Evolutionary conservation across 441 rosid species (phyloP).

Genomic region (Pelargonium citronellum): DNA sequence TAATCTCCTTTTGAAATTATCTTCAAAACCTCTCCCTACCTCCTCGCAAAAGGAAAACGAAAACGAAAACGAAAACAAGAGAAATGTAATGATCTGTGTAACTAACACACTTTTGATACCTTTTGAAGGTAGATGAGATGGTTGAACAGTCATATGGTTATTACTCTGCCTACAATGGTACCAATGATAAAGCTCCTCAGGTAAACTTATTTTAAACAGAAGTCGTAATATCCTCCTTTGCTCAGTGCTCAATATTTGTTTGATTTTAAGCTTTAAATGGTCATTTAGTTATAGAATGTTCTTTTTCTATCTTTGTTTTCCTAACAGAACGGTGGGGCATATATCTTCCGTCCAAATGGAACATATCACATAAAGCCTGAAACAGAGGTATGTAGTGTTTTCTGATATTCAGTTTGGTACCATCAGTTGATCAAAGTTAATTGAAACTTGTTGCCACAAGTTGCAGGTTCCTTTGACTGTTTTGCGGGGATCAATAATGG

Average conservation of each 20-base stretch:
- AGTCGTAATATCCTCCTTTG: not conserved
- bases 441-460: conserved; percentile 16
- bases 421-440: conserved; percentile 6
- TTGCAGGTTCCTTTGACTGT: conserved; percentile 66
- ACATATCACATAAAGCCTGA: conserved; percentile 54
- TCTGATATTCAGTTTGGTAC: conserved; percentile 17
- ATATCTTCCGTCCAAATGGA: conserved; percentile 93
- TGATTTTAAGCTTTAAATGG: conserved; percentile 5
- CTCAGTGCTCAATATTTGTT: conserved; percentile 2
- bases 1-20: not conserved
- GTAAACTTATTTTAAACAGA: conserved; percentile 22
- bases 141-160: conserved; percentile 49
- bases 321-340: conserved; percentile 72
- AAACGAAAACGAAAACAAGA: not conserved
- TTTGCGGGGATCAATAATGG: conserved; percentile 63
- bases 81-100: not conserved
- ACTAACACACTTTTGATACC: conserved; percentile 12
- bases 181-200: conserved; percentile 31
- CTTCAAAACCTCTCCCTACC: not conserved
- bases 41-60: not conserved
- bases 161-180: conserved; percentile 56
- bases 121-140: conserved; percentile 33
- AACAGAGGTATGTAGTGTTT: conserved; percentile 45
- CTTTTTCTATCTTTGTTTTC: conserved; percentile 8
- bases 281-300: not conserved